phyloP scores from a whole-genome alignment of 2,329 filamentous ascomycete species.

The Sporothrix curviconia region DNA sequence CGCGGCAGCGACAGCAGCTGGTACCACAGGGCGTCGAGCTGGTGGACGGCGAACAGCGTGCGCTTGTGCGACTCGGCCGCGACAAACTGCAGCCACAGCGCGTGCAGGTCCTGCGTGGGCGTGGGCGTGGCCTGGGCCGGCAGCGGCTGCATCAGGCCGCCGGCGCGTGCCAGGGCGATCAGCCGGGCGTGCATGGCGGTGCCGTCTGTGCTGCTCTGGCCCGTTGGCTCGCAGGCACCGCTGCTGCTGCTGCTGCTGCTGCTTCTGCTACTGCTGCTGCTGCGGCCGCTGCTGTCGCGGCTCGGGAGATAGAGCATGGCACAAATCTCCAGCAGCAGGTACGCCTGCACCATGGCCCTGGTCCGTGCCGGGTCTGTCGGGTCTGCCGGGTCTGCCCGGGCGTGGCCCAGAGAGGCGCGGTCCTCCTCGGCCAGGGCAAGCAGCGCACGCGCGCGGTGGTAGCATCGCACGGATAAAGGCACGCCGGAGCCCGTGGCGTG shows the following conservation, averaged over 20 bases:
- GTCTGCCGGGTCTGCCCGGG: too few relatives aligned
- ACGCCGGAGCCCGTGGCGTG: conserved; percentile 23
- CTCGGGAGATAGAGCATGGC: conserved; percentile 39
- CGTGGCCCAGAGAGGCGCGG: conserved; percentile 12
- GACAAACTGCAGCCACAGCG: conserved; percentile 34
- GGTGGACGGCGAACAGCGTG: conserved; percentile 36
- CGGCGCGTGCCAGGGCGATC: conserved; percentile 32
- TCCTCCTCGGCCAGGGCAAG: conserved; percentile 22
- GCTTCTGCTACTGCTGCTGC: background rate
- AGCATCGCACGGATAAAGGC: conserved; percentile 29
- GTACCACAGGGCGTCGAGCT: conserved; percentile 39
- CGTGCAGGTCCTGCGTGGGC: conserved; percentile 28
- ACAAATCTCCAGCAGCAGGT: conserved; percentile 34
- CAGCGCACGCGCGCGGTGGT: conserved; percentile 26
- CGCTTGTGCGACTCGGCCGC: conserved; percentile 34
- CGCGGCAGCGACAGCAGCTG: conserved; percentile 34
- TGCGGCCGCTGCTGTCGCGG: conserved; percentile 21
- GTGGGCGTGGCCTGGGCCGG: conserved; percentile 19
- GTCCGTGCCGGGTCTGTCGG: conserved; percentile 13
- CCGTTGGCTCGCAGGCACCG: background rate
- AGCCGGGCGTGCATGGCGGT: conserved; percentile 35
- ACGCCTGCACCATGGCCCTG: conserved; percentile 30
- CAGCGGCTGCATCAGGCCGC: conserved; percentile 30
- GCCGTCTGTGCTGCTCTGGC: conserved; percentile 23
- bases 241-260: background rate